phyloP scores from a whole-genome alignment of 1,139 yeast genomes.

The Blastobotrys buckinghamii region DNA sequence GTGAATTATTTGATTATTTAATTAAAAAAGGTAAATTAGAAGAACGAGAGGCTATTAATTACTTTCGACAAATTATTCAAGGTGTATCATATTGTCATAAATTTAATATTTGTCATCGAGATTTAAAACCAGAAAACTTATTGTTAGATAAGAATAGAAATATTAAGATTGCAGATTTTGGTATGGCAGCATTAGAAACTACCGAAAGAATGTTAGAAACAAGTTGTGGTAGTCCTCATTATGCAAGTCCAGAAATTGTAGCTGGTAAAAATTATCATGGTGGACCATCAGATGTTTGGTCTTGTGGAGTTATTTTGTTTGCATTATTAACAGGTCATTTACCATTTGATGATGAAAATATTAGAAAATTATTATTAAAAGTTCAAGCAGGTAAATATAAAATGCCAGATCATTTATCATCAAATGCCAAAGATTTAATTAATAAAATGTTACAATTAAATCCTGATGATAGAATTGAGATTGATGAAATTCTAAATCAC shows the following conservation, averaged over 20 bases:
- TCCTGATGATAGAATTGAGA: conserved; percentile 69
- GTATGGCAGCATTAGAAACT: conserved; percentile 98
- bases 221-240: conserved; percentile 97
- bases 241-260: conserved; percentile 96
- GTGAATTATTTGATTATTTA: conserved; percentile 87
- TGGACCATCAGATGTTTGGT: conserved; percentile 97
- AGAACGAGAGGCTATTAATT: conserved; percentile 83
- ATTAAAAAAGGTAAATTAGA: conserved; percentile 84
- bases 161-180: conserved; percentile 96
- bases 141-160: conserved; percentile 79
- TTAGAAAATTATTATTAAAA: conserved; percentile 74
- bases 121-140: conserved; percentile 90
- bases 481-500: conserved; percentile 66
- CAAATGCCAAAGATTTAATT: conserved; percentile 83
- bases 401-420: conserved; percentile 74
- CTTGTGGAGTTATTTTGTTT: conserved; percentile 92
- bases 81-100: conserved; percentile 94
- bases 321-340: conserved; percentile 91
- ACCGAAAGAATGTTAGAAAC: conserved; percentile 82
- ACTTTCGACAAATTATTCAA: conserved; percentile 84
- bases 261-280: conserved; percentile 94
- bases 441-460: conserved; percentile 74
- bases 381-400: conserved; percentile 85
- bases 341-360: conserved; percentile 96
- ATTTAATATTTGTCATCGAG: conserved; percentile 87